Percentiles rank a stretch among this genome's conserved stretches.
Evolutionary conservation across 305 asterid species (phyloP).

Genomic region (Rubia peregrina): DNA sequence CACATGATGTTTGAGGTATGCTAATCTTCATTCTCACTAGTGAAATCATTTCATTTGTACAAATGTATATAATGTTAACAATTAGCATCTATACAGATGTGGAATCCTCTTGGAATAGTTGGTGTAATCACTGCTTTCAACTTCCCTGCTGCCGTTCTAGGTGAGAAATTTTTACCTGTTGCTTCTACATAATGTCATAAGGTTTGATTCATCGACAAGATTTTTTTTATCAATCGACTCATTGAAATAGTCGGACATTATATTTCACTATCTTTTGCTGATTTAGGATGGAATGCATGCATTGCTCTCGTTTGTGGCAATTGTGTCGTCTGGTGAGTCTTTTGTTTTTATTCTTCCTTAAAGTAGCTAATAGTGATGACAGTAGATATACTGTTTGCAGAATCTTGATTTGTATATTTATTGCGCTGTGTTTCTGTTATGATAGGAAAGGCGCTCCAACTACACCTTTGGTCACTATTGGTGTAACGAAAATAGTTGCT

Average conservation of each 20-base stretch:
- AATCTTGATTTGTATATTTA: not conserved
- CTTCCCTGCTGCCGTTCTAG: constrained; percentile 98
- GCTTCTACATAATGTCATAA: not conserved
- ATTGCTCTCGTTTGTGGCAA: constrained; percentile 98
- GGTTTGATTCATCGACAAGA: not conserved
- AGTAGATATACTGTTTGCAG: no score
- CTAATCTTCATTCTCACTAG: constrained; percentile 19
- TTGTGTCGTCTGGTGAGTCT: constrained; percentile 81
- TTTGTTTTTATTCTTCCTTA: not conserved
- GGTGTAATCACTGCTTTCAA: constrained; percentile 96
- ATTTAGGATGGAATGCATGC: constrained; percentile 97
- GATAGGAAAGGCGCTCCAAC: constrained; percentile 84
- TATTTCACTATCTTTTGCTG: constrained; percentile 9
- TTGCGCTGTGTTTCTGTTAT: not conserved
- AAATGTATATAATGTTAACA: constrained; percentile 17
- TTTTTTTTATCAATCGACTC: not conserved
- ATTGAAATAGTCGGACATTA: not conserved
- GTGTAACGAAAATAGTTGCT: constrained; percentile 76
- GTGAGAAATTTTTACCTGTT: constrained; percentile 34
- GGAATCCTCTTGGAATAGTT: constrained; percentile 97
- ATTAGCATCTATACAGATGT: constrained; percentile 49
- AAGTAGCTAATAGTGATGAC: not conserved
- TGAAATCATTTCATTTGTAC: not conserved
- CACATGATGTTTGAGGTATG: constrained; percentile 98
- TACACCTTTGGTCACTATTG: constrained; percentile 81